phyloP scores from a whole-genome alignment of 768 basidiomycete species.

The Gloeostereum incarnatum region DNA sequence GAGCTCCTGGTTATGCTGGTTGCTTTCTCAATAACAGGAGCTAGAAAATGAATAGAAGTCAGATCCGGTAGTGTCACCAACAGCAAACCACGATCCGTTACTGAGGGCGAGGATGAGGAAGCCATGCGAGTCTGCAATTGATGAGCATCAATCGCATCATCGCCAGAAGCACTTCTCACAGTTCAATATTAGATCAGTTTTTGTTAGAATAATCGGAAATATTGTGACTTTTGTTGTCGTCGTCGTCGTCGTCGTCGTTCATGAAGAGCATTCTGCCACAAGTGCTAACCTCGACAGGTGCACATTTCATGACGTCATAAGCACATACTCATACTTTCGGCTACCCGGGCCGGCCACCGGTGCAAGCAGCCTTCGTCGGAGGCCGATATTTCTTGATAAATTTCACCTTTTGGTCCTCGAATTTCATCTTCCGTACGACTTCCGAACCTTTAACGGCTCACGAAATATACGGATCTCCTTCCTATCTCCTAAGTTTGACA shows the following conservation, averaged over 20 bases:
- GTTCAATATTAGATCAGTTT: too few species aligned
- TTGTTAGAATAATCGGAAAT: too few species aligned
- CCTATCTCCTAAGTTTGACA: conserved; percentile 4
- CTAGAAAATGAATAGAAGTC: conserved; percentile 45
- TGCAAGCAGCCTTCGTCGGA: too few species aligned
- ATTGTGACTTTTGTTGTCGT: too few species aligned
- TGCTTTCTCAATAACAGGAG: conserved; percentile 42
- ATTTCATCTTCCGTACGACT: not conserved
- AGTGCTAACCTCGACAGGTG: too few species aligned
- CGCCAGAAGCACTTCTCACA: too few species aligned
- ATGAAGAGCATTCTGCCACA: too few species aligned
- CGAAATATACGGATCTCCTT: not conserved
- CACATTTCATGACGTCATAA: too few species aligned
- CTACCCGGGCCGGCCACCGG: too few species aligned
- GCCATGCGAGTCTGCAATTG: conserved; percentile 2
- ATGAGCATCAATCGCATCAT: too few species aligned
- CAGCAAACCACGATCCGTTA: conserved; percentile 28
- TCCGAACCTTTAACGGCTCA: not conserved
- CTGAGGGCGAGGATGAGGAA: not conserved
- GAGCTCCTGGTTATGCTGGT: conserved; percentile 33
- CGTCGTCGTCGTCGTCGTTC: too few species aligned
- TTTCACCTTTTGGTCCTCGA: not conserved
- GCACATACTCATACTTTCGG: too few species aligned
- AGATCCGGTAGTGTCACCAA: conserved; percentile 46
- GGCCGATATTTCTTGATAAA: not conserved